phyloP scores from a whole-genome alignment of 441 rosid genomes.

The Croton laevigatus region DNA sequence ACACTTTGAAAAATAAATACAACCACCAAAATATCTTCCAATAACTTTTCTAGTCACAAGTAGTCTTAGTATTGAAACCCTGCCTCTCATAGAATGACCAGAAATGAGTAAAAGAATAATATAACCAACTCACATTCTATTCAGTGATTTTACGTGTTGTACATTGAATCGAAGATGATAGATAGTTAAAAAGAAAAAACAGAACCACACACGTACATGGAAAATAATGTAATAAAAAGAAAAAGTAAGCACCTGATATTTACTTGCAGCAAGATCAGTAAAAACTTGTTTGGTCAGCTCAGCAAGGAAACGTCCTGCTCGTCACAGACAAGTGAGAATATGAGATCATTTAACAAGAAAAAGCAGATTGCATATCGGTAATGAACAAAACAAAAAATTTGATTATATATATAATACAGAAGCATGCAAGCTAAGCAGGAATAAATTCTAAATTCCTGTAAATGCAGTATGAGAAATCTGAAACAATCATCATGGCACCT shows the following conservation, averaged over 20 bases:
- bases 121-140: not conserved
- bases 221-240: constrained; percentile 2
- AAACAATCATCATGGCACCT: not conserved
- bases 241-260: constrained; percentile 68
- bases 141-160: not conserved
- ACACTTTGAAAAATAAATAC: not conserved
- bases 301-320: constrained; percentile 91
- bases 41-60: not conserved
- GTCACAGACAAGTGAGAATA: not conserved
- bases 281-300: constrained; percentile 95
- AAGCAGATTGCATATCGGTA: not conserved
- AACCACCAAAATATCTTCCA: not conserved
- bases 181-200: not conserved
- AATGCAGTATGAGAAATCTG: not conserved
- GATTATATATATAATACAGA: not conserved
- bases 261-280: constrained; percentile 87
- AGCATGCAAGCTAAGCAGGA: not conserved
- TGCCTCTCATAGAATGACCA: not conserved
- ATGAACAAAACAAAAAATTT: not conserved
- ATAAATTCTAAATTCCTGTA: not conserved
- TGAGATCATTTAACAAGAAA: not conserved
- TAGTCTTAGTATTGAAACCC: not conserved
- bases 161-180: not conserved
- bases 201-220: not conserved
- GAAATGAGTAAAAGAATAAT: not conserved